phyloP scores from a whole-genome alignment of 108 stramenopile genomes.

The Phaeodactylum tricornutum region DNA sequence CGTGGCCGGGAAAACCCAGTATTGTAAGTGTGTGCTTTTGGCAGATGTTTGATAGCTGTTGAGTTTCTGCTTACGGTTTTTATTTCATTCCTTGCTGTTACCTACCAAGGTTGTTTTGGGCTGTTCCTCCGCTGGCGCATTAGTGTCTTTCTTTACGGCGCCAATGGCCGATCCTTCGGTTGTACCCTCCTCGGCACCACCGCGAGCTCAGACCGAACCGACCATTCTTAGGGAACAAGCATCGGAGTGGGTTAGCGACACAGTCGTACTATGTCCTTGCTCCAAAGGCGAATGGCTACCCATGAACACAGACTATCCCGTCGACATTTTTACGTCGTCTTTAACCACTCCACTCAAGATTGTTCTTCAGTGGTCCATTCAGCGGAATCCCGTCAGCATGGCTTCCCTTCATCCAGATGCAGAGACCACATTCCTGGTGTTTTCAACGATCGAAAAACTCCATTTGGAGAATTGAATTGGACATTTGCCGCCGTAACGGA shows the following conservation, averaged over 20 bases:
- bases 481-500: slow-evolving; percentile 99
- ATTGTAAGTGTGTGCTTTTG: too few relatives aligned
- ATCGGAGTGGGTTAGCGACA: slow-evolving; percentile 62
- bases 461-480: slow-evolving; percentile 96
- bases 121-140: slow-evolving; percentile 85
- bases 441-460: slow-evolving; percentile 84
- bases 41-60: too few relatives aligned
- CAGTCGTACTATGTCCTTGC: slow-evolving; percentile 94
- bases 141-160: slow-evolving; percentile 77
- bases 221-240: not conserved
- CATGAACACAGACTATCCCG: slow-evolving; percentile 87
- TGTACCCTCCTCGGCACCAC: not conserved
- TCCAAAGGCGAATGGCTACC: slow-evolving; percentile 91
- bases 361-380: slow-evolving; percentile 91
- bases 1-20: slow-evolving; percentile 87
- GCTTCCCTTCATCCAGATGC: slow-evolving; percentile 41
- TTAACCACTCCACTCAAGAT: slow-evolving; percentile 96
- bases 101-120: slow-evolving; percentile 92
- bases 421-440: slow-evolving; percentile 89
- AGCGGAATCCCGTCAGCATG: slow-evolving; percentile 67
- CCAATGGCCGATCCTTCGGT: slow-evolving; percentile 5
- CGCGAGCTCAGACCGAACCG: not conserved
- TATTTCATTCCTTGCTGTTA: too few relatives aligned
- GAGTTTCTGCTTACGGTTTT: too few relatives aligned
- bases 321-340: slow-evolving; percentile 97